phyloP scores from a whole-genome alignment of 371 early-diverging fungal species.

The Chytridium lagenaria region DNA sequence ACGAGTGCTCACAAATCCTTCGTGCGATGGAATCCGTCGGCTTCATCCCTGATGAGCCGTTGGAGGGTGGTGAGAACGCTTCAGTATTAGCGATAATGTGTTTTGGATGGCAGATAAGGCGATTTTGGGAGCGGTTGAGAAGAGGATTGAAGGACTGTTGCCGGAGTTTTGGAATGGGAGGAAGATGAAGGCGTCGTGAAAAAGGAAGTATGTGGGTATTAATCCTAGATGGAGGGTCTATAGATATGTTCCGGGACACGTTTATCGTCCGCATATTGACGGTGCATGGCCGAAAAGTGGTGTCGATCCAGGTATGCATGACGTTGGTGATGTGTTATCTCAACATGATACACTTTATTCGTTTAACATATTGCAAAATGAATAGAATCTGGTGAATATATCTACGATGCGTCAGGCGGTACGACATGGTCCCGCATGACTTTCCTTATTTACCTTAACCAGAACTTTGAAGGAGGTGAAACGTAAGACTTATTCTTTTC shows the following conservation, averaged over 20 bases:
- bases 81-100: constrained; percentile 63
- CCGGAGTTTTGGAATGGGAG: constrained; percentile 14
- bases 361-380: too few relatives aligned
- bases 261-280: constrained; percentile 64
- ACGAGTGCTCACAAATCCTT: constrained; percentile 60
- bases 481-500: constrained; percentile 50
- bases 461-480: constrained; percentile 65
- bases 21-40: constrained; percentile 59
- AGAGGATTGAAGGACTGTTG: constrained; percentile 52
- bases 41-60: constrained; percentile 64
- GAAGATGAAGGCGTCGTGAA: constrained; percentile 20
- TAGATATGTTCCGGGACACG: constrained; percentile 64
- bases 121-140: constrained; percentile 50
- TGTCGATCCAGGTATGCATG: constrained; percentile 45
- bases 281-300: constrained; percentile 66
- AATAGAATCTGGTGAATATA: constrained; percentile 55
- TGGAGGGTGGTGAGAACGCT: constrained; percentile 47
- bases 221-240: constrained; percentile 61
- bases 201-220: constrained; percentile 47
- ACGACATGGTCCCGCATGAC: constrained; percentile 59
- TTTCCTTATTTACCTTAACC: constrained; percentile 64
- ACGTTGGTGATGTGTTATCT: too few relatives aligned
- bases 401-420: constrained; percentile 55
- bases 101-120: constrained; percentile 64
- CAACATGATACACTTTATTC: too few relatives aligned